Base-by-base conservation (phyloP, 306 rosid genomes). In the Senna tora region DNA sequence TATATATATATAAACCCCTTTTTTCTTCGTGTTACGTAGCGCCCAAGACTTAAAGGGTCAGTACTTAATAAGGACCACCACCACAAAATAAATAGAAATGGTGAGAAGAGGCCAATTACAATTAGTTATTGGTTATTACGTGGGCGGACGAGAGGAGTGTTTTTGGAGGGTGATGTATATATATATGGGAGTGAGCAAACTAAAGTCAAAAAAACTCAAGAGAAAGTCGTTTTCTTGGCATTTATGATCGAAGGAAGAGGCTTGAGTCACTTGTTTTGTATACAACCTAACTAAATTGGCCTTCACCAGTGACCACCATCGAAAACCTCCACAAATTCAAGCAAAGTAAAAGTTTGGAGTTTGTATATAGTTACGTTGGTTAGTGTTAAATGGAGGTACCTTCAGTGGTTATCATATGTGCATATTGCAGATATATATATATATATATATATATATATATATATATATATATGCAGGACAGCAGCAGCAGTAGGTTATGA, bases 201-300 rank as follows among this genome's bases (percentile, higher is more conserved):
- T 13, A 6, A 25, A n/a, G n/a, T n/a, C n/a, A n/a, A n/a, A n/a
- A 25, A 25, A 25, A 25, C 81, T 81, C 30, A 28, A 22, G 47
- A 33, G 7, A 60, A 34, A 59, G 68, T 81, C 79, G 34, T 77
- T 81, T 81, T 77, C 82, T 73, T 69, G 49, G 77, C 74, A 82
- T 82, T 77, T 36, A 36, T 36, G 2, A 33, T 33, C 38, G 6
- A 33, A 6, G 38, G 38, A 60, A 73, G 9, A 42, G 10, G 1
- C 65, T 68, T 9, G 45, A 46, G 38, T 81, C 72, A 72, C 84
- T 72, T 59, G 22, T 59, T 72, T 51, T 76, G 53, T 71, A 39
- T 1, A n/a, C n/a, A n/a, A n/a, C n/a, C n/a, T n/a, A 39, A 43
- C 13, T 41, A 3, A 77, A 61, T 67, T 77, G 69, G 25, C 67